Evolutionary conservation across 1,284 basidiomycete genomes (phyloP).

Genomic region (Heimioporus retisporus): DNA sequence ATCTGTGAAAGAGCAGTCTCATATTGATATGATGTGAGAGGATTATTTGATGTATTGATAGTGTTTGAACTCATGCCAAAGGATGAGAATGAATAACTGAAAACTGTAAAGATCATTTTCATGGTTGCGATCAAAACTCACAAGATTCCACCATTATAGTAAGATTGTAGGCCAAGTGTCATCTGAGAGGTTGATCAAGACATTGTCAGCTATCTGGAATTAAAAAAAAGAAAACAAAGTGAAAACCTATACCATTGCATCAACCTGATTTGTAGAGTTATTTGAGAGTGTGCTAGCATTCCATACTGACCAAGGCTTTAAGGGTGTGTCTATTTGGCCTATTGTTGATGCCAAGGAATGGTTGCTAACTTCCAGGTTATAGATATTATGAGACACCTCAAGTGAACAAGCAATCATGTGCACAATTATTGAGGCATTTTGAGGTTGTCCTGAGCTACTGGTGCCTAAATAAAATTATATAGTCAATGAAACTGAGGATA

Average conservation of each 20-base stretch:
- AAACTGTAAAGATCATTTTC: too few species aligned
- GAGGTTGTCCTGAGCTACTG: neutral
- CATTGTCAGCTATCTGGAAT: too few species aligned
- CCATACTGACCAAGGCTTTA: conserved; percentile 1
- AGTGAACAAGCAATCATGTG: neutral
- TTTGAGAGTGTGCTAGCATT: neutral
- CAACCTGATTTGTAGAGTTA: too few species aligned
- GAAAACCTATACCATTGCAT: too few species aligned
- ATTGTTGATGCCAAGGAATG: neutral
- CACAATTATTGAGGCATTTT: neutral
- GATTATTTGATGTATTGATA: neutral
- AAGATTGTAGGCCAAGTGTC: too few species aligned
- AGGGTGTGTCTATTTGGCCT: neutral
- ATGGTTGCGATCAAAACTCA: too few species aligned
- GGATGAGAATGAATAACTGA: neutral
- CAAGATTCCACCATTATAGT: too few species aligned
- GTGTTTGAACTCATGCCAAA: neutral
- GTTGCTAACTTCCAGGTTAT: neutral
- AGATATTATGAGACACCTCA: neutral
- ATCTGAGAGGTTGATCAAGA: too few species aligned
- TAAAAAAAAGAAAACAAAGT: too few species aligned
- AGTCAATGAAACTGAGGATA: too few species aligned
- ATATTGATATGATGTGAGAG: neutral
- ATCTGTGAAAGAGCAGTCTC: conserved; percentile 6
- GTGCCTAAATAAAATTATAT: neutral